A percentile compares a stretch with the other conserved stretches of the same genome.
Conservation (phyloP, 352 stramenopile species). For the Globisporangium paroecandrum region DNA sequence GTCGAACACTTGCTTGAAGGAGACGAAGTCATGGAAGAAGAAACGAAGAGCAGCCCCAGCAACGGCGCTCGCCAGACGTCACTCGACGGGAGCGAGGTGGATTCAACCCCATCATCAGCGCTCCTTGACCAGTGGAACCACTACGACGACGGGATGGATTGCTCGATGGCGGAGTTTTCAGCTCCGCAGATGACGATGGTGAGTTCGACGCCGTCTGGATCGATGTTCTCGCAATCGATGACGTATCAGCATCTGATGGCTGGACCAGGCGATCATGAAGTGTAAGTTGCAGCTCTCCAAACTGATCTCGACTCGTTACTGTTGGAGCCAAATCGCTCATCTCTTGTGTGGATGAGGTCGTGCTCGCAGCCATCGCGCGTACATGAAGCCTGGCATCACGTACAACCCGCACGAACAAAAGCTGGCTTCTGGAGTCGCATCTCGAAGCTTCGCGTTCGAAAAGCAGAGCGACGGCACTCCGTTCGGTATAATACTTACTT, state of each 20-base stretch:
- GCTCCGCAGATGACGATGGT: slow-evolving; percentile 17
- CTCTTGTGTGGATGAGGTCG: neutral
- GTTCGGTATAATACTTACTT: slow-evolving; percentile 28
- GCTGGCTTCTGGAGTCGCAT: neutral
- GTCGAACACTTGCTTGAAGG: slow-evolving; percentile 25
- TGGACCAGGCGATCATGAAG: slow-evolving; percentile 24
- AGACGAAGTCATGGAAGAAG: slow-evolving; percentile 29
- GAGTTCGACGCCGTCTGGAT: slow-evolving; percentile 6
- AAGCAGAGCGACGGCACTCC: slow-evolving; percentile 27
- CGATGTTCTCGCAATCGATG: slow-evolving; percentile 11
- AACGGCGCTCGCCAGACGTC: slow-evolving; percentile 6
- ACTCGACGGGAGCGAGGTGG: slow-evolving; percentile 2
- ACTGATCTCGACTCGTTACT: neutral
- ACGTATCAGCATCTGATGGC: slow-evolving; percentile 23
- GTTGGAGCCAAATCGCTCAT: neutral
- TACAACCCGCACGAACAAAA: slow-evolving; percentile 3
- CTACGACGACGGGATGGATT: slow-evolving; percentile 35
- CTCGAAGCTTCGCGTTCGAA: slow-evolving; percentile 31
- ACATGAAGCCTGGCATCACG: neutral
- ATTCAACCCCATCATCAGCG: slow-evolving; percentile 17
- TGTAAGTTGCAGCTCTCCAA: slow-evolving; percentile 17
- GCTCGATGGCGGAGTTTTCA: slow-evolving; percentile 24
- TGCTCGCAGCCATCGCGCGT: slow-evolving; percentile 3
- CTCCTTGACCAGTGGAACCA: slow-evolving; percentile 33
- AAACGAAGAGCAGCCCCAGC: slow-evolving; percentile 11